phyloP scores from a whole-genome alignment of 164 flowering plant species.

The Vitis rupestris region DNA sequence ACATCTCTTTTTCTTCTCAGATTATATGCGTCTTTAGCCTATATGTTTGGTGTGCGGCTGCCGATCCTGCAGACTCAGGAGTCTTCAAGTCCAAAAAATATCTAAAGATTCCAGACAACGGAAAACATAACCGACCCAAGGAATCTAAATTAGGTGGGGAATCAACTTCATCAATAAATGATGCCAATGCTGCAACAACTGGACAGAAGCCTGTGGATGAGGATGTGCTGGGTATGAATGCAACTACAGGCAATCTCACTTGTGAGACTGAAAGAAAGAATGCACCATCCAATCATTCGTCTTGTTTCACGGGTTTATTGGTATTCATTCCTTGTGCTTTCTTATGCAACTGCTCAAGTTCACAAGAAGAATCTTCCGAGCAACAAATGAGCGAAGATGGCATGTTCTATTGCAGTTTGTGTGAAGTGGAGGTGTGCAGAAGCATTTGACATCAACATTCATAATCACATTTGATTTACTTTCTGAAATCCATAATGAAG shows the following conservation, averaged over 20 bases:
- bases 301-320: conserved; percentile 32
- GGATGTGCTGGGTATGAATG: conserved; percentile 22
- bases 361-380: conserved; percentile 55
- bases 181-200: conserved; percentile 42
- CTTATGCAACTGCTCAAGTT: conserved; percentile 36
- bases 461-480: not conserved
- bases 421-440: conserved; percentile 85
- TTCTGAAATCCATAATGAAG: not conserved
- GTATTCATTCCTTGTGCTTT: conserved; percentile 60
- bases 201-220: conserved; percentile 43
- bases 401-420: conserved; percentile 95
- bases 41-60: conserved; percentile 89
- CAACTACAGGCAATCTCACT: conserved; percentile 21
- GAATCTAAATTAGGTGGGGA: conserved; percentile 55
- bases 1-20: conserved; percentile 39
- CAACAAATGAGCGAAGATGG: conserved; percentile 87
- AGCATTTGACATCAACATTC: not conserved
- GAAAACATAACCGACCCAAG: conserved; percentile 31
- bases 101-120: conserved; percentile 36
- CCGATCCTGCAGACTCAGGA: conserved; percentile 82
- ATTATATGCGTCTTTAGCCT: conserved; percentile 64
- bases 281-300: conserved; percentile 20
- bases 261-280: conserved; percentile 23
- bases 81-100: conserved; percentile 81
- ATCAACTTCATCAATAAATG: conserved; percentile 54